Percentiles rank a stretch among this genome's conserved stretches.
These are phyloP conservation scores for Xylariales sp. DNA, from an alignment of 2,329 filamentous ascomycete species.

Conservation along the genomic window DNA sequence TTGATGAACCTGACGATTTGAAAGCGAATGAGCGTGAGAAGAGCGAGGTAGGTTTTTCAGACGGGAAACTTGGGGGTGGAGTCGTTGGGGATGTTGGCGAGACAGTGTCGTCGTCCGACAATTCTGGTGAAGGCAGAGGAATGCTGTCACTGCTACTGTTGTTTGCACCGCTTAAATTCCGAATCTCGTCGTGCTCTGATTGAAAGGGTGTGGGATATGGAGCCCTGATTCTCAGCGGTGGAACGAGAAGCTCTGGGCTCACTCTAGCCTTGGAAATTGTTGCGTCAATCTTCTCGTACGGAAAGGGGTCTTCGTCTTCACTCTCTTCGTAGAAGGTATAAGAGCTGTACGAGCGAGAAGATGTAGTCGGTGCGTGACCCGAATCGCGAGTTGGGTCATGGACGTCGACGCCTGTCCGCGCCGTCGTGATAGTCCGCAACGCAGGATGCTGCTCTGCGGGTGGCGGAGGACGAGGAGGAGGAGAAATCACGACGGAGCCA, in stretches of 20 bases:
- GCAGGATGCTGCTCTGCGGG: slow-evolving; percentile 51
- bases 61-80: slow-evolving; percentile 23
- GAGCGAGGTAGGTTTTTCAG: slow-evolving; percentile 11
- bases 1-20: slow-evolving; percentile 16
- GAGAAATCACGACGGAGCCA: slow-evolving; percentile 26
- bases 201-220: slow-evolving; percentile 24
- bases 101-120: slow-evolving; percentile 24
- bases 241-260: slow-evolving; percentile 12
- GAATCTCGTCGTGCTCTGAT: slow-evolving; percentile 20
- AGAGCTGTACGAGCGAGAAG: slow-evolving; percentile 23
- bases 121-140: slow-evolving; percentile 21
- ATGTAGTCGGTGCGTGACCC: slow-evolving; percentile 43
- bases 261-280: no score
- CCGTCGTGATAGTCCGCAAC: slow-evolving; percentile 34
- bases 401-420: slow-evolving; percentile 23
- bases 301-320: slow-evolving; percentile 35
- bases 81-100: slow-evolving; percentile 24
- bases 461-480: slow-evolving; percentile 33
- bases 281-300: slow-evolving; percentile 22
- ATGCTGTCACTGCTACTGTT: slow-evolving; percentile 22
- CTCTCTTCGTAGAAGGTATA: slow-evolving; percentile 35
- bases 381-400: slow-evolving; percentile 52
- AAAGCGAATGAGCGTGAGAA: slow-evolving; percentile 24
- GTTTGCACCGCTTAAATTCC: slow-evolving; percentile 6
- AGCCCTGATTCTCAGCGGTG: slow-evolving; percentile 20